Percentiles rank a stretch among this genome's conserved stretches.
phyloP scores from a whole-genome alignment of 2,329 filamentous ascomycete species.

The Cladosporium sp. region DNA sequence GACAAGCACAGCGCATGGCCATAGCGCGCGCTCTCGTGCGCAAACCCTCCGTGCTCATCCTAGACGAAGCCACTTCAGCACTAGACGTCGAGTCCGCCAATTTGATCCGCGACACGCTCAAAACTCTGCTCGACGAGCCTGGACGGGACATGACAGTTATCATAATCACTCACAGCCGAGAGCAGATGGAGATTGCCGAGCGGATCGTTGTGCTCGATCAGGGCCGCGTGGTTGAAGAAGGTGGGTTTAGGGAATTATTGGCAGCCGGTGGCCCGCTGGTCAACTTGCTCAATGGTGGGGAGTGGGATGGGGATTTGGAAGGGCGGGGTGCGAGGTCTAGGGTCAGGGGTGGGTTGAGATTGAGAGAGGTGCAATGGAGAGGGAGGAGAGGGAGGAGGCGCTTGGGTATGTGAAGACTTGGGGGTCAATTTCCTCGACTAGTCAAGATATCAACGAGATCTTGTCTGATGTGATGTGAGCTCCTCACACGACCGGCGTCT shows the following conservation, averaged over 20 bases:
- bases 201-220: slow-evolving; percentile 67
- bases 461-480: too few relatives aligned
- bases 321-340: background rate
- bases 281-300: slow-evolving; percentile 37
- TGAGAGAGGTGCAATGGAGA: slow-evolving; percentile 11
- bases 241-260: slow-evolving; percentile 59
- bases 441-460: background rate
- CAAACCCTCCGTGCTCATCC: slow-evolving; percentile 64
- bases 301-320: slow-evolving; percentile 18
- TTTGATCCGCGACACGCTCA: slow-evolving; percentile 59
- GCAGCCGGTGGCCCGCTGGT: slow-evolving; percentile 27
- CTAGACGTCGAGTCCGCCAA: slow-evolving; percentile 67
- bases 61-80: slow-evolving; percentile 84
- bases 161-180: slow-evolving; percentile 72
- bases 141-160: slow-evolving; percentile 59
- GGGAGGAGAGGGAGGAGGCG: background rate
- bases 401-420: background rate
- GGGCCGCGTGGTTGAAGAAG: slow-evolving; percentile 62
- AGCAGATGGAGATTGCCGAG: slow-evolving; percentile 83
- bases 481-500: too few relatives aligned
- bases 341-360: slow-evolving; percentile 1
- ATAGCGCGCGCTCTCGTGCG: slow-evolving; percentile 76
- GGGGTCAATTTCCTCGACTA: too few relatives aligned
- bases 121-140: slow-evolving; percentile 42
- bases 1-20: slow-evolving; percentile 74